Evolutionary conservation across 2,329 filamentous ascomycete species (phyloP).

Genomic region (Malbranchea zuffiana): DNA sequence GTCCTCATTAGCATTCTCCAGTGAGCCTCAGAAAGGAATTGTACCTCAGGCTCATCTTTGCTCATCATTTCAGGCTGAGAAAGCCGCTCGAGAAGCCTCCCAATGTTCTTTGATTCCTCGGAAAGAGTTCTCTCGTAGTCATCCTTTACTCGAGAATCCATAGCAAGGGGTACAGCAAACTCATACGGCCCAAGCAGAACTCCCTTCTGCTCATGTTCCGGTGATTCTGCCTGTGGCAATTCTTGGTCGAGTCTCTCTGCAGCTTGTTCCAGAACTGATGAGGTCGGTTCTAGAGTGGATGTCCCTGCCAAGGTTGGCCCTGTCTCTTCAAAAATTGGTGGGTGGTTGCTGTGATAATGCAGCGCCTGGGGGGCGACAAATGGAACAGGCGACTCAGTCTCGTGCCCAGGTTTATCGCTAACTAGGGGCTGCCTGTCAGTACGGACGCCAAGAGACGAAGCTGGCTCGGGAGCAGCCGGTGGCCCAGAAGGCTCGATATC

Average conservation of each 20-base stretch:
- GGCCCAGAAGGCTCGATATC: conserved; percentile 29
- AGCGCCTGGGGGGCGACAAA: conserved; percentile 22
- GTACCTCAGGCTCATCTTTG: conserved; percentile 20
- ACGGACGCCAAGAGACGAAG: conserved; percentile 28
- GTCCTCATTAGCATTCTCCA: conserved; percentile 20
- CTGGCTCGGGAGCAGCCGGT: conserved; percentile 21
- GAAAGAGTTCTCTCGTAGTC: conserved; percentile 30
- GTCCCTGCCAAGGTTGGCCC: conserved; percentile 4
- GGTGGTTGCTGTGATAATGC: conserved; percentile 16
- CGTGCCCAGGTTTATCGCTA: conserved; percentile 16
- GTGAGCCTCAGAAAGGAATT: too few species aligned
- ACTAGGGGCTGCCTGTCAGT: conserved; percentile 22
- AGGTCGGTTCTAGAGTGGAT: background rate
- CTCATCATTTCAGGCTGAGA: background rate
- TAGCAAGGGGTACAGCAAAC: conserved; percentile 33
- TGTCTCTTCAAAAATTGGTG: conserved; percentile 7
- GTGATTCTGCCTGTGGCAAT: conserved; percentile 16
- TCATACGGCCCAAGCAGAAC: conserved; percentile 30
- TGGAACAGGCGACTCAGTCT: conserved; percentile 18
- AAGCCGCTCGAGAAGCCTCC: conserved; percentile 20
- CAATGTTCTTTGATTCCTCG: conserved; percentile 22
- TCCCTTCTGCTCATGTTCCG: conserved; percentile 20
- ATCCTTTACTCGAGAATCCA: conserved; percentile 35
- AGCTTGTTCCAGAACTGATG: conserved; percentile 5
- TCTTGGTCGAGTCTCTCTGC: conserved; percentile 6